phyloP scores from a whole-genome alignment of 768 basidiomycete species.

The Lactarius vividus region DNA sequence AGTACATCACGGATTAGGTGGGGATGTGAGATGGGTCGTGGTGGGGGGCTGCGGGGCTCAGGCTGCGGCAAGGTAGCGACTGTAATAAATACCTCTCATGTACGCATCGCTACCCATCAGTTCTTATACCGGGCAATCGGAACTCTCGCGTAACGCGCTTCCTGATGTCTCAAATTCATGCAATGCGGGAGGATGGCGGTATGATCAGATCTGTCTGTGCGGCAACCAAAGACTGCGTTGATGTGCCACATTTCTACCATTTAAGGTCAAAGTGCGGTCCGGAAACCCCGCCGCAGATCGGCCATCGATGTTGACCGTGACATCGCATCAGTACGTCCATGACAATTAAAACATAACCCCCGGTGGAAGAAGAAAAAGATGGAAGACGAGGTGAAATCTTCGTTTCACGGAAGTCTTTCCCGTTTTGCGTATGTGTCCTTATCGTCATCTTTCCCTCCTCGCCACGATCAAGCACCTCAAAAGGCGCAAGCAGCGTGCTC shows the following conservation, averaged over 20 bases:
- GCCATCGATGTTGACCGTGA: not conserved
- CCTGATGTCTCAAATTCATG: not conserved
- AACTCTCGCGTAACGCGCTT: not conserved
- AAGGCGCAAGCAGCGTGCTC: not conserved
- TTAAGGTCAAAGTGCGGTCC: not conserved
- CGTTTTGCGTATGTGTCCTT: not conserved
- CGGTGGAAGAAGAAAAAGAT: not conserved
- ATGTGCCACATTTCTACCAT: not conserved
- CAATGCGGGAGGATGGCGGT: not conserved
- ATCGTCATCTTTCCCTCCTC: not conserved
- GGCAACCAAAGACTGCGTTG: not conserved
- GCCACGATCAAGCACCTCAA: not conserved
- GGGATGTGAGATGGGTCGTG: not conserved
- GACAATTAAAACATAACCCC: not conserved
- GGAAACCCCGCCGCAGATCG: not conserved
- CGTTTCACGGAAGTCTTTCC: constrained; percentile 5
- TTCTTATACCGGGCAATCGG: not conserved
- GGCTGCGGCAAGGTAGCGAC: not conserved
- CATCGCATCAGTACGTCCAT: constrained; percentile 9
- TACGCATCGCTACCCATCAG: not conserved
- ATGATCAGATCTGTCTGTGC: too few species aligned
- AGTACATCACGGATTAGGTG: not conserved
- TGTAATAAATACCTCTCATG: not conserved
- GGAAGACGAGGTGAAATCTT: not conserved
- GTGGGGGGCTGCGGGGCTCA: too few species aligned